Percentiles rank a stretch among this genome's conserved stretches.
Conservation (phyloP, 805 yeast species). For the Myxozyma geophila region DNA sequence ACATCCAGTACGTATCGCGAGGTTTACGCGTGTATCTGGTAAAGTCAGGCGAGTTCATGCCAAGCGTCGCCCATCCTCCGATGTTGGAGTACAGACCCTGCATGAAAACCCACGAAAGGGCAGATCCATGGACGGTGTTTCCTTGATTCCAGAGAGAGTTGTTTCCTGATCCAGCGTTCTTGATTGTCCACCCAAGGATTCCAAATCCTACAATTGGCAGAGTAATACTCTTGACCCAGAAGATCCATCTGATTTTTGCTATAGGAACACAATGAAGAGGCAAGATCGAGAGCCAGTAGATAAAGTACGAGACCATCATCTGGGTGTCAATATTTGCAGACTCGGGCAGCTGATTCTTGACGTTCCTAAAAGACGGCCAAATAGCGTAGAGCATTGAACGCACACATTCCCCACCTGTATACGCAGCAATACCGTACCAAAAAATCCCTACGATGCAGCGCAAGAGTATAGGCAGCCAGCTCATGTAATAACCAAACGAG, state of each 20-base stretch:
- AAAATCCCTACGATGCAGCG: slow-evolving; percentile 85
- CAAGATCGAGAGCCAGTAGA: slow-evolving; percentile 65
- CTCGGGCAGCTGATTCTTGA: slow-evolving; percentile 30
- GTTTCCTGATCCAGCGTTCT: slow-evolving; percentile 80
- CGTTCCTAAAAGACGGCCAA: slow-evolving; percentile 25
- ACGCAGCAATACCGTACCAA: slow-evolving; percentile 87
- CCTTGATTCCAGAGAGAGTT: slow-evolving; percentile 59
- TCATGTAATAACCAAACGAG: slow-evolving; percentile 82
- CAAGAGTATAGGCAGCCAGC: slow-evolving; percentile 77
- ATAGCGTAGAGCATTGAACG: slow-evolving; percentile 65
- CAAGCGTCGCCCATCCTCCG: slow-evolving; percentile 46
- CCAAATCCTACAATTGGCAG: slow-evolving; percentile 68
- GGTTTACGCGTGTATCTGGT: slow-evolving; percentile 50
- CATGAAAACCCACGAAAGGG: slow-evolving; percentile 50
- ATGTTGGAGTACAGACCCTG: slow-evolving; percentile 58
- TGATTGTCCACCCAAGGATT: slow-evolving; percentile 73
- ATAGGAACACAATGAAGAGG: slow-evolving; percentile 81
- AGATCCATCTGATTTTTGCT: slow-evolving; percentile 75
- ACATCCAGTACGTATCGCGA: slow-evolving; percentile 13
- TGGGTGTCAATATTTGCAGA: slow-evolving; percentile 45
- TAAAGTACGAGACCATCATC: slow-evolving; percentile 70
- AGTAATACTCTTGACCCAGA: slow-evolving; percentile 70
- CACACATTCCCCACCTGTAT: slow-evolving; percentile 80
- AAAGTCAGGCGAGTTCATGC: slow-evolving; percentile 55
- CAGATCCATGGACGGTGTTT: slow-evolving; percentile 47